These are phyloP conservation scores for Nicotiana tabacum DNA, from an alignment of 257 asterid species.

Conservation along the genomic window DNA sequence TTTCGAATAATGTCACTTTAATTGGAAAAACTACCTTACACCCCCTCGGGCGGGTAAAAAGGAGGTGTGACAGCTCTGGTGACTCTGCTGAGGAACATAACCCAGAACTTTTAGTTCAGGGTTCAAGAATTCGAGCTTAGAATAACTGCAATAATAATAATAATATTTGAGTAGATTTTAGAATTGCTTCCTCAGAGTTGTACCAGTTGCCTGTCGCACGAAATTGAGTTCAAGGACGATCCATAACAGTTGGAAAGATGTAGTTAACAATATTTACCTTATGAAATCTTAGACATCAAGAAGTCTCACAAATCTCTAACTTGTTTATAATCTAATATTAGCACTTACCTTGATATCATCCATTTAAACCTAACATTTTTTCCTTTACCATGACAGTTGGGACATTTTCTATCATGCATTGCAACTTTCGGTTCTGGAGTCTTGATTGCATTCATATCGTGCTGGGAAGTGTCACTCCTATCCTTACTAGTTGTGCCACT, in stretches of 20 bases:
- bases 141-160: no score
- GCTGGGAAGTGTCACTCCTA: conserved; percentile 86
- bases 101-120: no score
- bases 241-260: background rate
- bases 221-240: background rate
- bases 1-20: no score
- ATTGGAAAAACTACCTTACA: no score
- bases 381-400: conserved; percentile 44
- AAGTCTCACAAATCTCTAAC: background rate
- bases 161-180: no score
- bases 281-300: background rate
- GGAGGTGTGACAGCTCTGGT: no score
- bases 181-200: background rate
- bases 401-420: conserved; percentile 70
- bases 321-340: background rate
- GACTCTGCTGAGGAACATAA: no score
- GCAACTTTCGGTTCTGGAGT: conserved; percentile 73
- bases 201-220: background rate
- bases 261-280: background rate
- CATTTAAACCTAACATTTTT: conserved; percentile 19
- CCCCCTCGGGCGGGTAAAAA: no score
- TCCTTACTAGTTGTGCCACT: conserved; percentile 66
- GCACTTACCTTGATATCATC: background rate
- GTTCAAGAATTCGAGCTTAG: no score
- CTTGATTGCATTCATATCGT: conserved; percentile 59